These are phyloP conservation scores for Trypanosoma avium DNA, from an alignment of 208 protist species.

Conservation along the genomic window DNA sequence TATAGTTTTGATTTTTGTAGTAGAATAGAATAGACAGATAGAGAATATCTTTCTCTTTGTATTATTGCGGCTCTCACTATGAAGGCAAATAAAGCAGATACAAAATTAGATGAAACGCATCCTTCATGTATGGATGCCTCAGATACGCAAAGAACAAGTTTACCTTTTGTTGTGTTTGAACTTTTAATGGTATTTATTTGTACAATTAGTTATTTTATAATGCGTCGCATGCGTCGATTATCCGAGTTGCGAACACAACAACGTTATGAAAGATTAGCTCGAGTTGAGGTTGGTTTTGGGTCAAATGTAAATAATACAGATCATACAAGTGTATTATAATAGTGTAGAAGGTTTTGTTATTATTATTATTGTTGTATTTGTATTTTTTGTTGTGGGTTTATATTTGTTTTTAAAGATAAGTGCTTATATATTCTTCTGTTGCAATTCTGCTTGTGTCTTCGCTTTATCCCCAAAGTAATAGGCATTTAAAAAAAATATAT, in stretches of 20 bases:
- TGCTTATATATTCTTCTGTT: too few relatives aligned
- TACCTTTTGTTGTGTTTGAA: constrained; percentile 58
- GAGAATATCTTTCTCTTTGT: too few relatives aligned
- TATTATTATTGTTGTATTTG: background rate
- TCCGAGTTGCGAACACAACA: constrained; percentile 49
- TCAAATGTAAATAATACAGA: background rate
- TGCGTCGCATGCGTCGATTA: constrained; percentile 36
- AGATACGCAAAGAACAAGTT: constrained; percentile 18
- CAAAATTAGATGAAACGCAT: too few relatives aligned
- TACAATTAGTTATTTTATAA: constrained; percentile 34
- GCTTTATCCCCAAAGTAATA: too few relatives aligned
- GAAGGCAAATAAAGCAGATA: too few relatives aligned
- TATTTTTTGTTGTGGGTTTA: background rate
- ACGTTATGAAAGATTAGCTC: constrained; percentile 63
- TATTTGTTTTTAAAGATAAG: constrained; percentile 22
- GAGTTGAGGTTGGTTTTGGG: constrained; percentile 40
- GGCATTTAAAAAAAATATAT: too few relatives aligned
- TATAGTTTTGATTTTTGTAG: too few relatives aligned
- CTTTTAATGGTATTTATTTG: constrained; percentile 39
- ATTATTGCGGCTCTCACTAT: too few relatives aligned
- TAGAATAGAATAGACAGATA: too few relatives aligned
- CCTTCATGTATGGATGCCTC: constrained; percentile 12
- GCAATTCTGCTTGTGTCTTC: too few relatives aligned
- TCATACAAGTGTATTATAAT: background rate
- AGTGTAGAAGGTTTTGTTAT: constrained; percentile 1